phyloP scores from a whole-genome alignment of 192 early-diverging fungal genomes.

The Coemansia pectinata region DNA sequence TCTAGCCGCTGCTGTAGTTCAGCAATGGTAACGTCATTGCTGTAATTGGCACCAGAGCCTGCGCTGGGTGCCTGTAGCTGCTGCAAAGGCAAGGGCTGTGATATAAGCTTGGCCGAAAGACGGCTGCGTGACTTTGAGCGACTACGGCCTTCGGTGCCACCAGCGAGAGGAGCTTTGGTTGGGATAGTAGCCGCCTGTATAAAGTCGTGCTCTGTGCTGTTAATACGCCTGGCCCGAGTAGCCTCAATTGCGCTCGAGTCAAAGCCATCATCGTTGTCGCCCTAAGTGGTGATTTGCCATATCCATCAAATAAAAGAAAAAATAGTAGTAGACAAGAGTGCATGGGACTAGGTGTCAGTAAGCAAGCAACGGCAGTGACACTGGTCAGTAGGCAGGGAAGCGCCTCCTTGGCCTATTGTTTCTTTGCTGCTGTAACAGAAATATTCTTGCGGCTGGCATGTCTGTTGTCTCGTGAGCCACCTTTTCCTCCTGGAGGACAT shows the following conservation, averaged over 20 bases:
- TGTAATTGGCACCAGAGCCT: constrained; percentile 10
- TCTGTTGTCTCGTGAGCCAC: too few species aligned
- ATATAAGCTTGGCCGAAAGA: constrained; percentile 10
- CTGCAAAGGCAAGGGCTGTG: constrained; percentile 7
- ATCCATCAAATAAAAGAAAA: not conserved
- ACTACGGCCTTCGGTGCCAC: constrained; percentile 9
- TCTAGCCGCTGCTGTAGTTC: constrained; percentile 72
- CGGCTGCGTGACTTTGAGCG: constrained; percentile 43
- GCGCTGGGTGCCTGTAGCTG: constrained; percentile 1
- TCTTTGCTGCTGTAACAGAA: not conserved
- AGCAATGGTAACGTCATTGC: constrained; percentile 35
- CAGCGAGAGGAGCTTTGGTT: not conserved
- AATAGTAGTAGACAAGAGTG: not conserved
- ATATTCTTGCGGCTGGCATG: too few species aligned
- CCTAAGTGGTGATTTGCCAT: constrained; percentile 8
- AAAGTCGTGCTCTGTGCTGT: constrained; percentile 28
- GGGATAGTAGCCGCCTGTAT: constrained; percentile 23
- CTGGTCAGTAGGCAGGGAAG: constrained; percentile 1
- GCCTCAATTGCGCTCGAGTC: not conserved
- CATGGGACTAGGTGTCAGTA: constrained; percentile 17
- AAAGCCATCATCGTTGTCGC: constrained; percentile 15
- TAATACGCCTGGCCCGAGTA: constrained; percentile 14
- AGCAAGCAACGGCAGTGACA: not conserved
- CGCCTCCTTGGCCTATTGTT: not conserved
- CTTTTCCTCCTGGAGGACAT: not conserved